A percentile compares a stretch with the other conserved stretches of the same genome.
phyloP scores from a whole-genome alignment of 768 basidiomycete species.

The Chiua virens region DNA sequence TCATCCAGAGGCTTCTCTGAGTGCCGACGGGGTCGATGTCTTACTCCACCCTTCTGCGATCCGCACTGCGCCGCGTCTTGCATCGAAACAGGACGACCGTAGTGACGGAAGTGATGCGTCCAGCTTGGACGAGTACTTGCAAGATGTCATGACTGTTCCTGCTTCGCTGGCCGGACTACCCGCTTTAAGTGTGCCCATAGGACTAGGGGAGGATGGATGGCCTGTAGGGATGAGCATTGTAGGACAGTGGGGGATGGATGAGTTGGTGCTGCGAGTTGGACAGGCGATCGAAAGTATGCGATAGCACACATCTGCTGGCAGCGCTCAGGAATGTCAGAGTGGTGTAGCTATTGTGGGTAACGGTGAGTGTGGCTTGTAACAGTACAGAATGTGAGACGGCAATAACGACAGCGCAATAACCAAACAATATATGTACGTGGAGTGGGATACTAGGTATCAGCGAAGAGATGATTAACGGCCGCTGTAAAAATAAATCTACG shows the following conservation, averaged over 20 bases:
- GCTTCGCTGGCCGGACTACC: constrained; percentile 90
- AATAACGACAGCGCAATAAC: constrained; percentile 17
- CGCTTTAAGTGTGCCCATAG: constrained; percentile 69
- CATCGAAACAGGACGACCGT: neutral
- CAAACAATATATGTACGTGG: constrained; percentile 11
- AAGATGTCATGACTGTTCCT: constrained; percentile 90
- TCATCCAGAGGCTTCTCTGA: neutral
- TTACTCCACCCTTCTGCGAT: constrained; percentile 88
- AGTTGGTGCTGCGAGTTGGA: constrained; percentile 56
- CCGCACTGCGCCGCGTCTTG: constrained; percentile 71
- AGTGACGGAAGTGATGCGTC: constrained; percentile 3
- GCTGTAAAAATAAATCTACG: constrained; percentile 17
- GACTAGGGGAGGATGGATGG: constrained; percentile 59
- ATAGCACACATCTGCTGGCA: constrained; percentile 1
- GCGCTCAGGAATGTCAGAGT: constrained; percentile 13
- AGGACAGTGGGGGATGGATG: constrained; percentile 85
- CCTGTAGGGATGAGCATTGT: constrained; percentile 82
- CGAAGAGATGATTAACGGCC: constrained; percentile 13
- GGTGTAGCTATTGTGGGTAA: constrained; percentile 27
- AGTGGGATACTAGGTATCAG: constrained; percentile 5
- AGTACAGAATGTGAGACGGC: constrained; percentile 15
- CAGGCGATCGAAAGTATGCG: constrained; percentile 37
- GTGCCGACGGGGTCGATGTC: constrained; percentile 61
- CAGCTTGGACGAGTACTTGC: constrained; percentile 68
- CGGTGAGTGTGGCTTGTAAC: constrained; percentile 15